phyloP scores from a whole-genome alignment of 2,329 filamentous ascomycete genomes.

The Fusarium musae region DNA sequence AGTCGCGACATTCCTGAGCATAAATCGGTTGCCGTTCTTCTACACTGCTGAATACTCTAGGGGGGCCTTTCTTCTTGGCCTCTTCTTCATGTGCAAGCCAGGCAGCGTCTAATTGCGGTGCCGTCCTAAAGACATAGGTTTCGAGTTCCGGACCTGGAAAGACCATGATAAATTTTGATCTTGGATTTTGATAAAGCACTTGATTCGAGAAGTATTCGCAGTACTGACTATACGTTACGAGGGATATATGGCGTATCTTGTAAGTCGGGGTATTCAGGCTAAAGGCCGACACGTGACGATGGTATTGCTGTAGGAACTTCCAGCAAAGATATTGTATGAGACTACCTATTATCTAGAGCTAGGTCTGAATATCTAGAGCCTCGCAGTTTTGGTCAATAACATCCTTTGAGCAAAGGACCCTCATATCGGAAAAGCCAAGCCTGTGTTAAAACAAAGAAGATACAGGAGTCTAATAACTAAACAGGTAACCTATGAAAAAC shows the following conservation, averaged over 20 bases:
- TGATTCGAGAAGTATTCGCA: not conserved
- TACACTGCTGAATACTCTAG: constrained; percentile 34
- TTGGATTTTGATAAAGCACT: not conserved
- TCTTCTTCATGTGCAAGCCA: constrained; percentile 55
- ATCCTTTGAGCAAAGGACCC: not conserved
- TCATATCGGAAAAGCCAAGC: not conserved
- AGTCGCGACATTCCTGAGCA: constrained; percentile 53
- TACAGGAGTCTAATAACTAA: too few species aligned
- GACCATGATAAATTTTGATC: constrained; percentile 12
- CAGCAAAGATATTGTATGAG: not conserved
- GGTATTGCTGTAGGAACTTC: not conserved
- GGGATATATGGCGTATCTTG: not conserved
- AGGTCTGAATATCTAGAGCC: not conserved
- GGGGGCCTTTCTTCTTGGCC: constrained; percentile 28
- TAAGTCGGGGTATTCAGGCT: constrained; percentile 11
- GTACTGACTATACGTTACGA: not conserved
- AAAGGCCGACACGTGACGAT: constrained; percentile 26
- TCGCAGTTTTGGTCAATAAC: not conserved
- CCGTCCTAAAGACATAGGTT: constrained; percentile 44
- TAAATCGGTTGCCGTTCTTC: constrained; percentile 54
- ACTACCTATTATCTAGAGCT: not conserved
- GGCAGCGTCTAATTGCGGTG: constrained; percentile 53
- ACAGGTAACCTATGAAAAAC: not conserved
- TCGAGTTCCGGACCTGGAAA: constrained; percentile 34
- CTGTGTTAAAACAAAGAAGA: not conserved